Evolutionary conservation across 164 flowering plant species (phyloP).

Genomic region (Malania oleifera): DNA sequence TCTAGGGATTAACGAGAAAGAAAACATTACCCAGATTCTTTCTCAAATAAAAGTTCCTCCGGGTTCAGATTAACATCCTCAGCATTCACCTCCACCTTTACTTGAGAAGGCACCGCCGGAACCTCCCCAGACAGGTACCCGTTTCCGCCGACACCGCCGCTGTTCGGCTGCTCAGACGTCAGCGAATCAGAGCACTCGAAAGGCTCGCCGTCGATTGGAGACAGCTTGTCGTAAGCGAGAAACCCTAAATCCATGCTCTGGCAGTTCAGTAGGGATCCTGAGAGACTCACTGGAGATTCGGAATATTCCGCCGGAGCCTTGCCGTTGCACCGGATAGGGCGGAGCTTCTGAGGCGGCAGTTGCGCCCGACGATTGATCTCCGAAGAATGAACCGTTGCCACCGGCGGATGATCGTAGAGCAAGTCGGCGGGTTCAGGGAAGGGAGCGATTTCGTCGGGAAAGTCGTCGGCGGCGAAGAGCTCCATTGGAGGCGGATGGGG

Average conservation of each 20-base stretch:
- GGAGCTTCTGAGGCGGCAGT: constrained; percentile 48
- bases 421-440: constrained; percentile 22
- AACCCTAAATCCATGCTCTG: background rate
- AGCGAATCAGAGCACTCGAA: constrained; percentile 7
- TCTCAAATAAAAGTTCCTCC: constrained; percentile 6
- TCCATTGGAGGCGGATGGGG: constrained; percentile 13
- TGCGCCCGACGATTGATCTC: background rate
- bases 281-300: background rate
- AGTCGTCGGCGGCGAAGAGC: constrained; percentile 17
- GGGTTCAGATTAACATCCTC: constrained; percentile 8
- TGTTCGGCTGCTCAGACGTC: background rate
- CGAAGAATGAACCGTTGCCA: constrained; percentile 5
- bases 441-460: constrained; percentile 23
- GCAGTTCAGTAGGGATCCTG: background rate
- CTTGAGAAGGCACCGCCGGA: constrained; percentile 1
- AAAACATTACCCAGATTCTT: constrained; percentile 10
- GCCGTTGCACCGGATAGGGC: constrained; percentile 39
- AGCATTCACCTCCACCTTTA: constrained; percentile 16
- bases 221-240: background rate
- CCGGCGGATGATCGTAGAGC: constrained; percentile 9
- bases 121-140: constrained; percentile 6
- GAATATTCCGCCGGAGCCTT: constrained; percentile 4
- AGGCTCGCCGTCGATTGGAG: background rate
- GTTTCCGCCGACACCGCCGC: constrained; percentile 8
- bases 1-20: no score